Percentiles rank a stretch among this genome's conserved stretches.
Conservation (phyloP, 179 eudicot species). For the Camellia oleifera region DNA sequence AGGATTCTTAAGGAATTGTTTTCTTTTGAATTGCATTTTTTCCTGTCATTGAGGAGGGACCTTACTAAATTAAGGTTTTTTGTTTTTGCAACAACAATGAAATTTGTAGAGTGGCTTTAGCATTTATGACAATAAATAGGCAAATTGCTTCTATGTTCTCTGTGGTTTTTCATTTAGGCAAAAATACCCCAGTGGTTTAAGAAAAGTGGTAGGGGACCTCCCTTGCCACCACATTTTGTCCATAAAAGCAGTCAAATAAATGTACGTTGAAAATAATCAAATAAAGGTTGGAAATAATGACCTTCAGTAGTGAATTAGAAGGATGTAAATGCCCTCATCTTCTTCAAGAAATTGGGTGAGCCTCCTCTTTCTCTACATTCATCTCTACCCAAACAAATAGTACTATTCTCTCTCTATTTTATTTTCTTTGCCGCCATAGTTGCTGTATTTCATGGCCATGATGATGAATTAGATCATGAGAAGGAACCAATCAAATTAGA, state of each 20-base stretch:
- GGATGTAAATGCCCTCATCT: too few species aligned
- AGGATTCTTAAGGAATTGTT: background rate
- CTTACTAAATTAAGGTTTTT: background rate
- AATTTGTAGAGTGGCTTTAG: background rate
- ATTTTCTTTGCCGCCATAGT: too few species aligned
- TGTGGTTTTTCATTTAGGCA: background rate
- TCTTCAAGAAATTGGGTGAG: too few species aligned
- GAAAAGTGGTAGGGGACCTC: background rate
- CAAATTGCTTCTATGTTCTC: too few species aligned
- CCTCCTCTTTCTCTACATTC: too few species aligned
- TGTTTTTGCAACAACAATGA: background rate
- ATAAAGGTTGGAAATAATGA: too few species aligned
- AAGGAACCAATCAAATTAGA: background rate
- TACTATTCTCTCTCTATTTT: too few species aligned
- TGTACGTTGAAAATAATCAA: background rate
- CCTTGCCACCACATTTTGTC: background rate
- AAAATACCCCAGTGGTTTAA: background rate
- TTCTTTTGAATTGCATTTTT: background rate
- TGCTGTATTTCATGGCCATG: too few species aligned
- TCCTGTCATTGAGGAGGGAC: background rate
- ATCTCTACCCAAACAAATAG: too few species aligned
- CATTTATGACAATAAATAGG: too few species aligned
- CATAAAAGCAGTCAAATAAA: background rate
- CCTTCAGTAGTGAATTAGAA: too few species aligned
- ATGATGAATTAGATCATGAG: too few species aligned